Base-by-base conservation (phyloP, 2,329 filamentous ascomycete genomes). In the Hortaea werneckii region DNA sequence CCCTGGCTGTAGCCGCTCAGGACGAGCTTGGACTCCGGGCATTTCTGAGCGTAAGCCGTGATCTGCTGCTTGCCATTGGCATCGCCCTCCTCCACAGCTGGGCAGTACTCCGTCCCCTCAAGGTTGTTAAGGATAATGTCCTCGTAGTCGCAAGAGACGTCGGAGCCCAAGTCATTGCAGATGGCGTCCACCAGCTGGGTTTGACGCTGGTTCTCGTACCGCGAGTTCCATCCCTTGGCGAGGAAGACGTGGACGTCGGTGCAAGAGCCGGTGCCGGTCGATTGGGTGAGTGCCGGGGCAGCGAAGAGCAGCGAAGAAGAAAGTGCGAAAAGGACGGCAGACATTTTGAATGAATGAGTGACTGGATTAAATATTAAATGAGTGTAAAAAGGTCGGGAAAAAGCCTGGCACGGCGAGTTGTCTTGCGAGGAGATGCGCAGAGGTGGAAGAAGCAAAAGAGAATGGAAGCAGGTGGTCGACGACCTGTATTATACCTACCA, bases 1-100 rank as follows among this genome's bases (percentile, higher is more conserved):
- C 68, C 69, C 48, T 71, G 65, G 1, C 64, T 67, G 50, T 68
- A 71, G 0, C 69, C 68, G 48, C 63, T 66, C 29, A 71, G 43
- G 5, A 71, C 66, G 9, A 72, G 60, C 48, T 64, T 67, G 20
- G 66, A 49, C 34, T 67, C 50, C 11, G 69, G 68, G 46, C 68
- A 72, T 11, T 57, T 56, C 51, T 63, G 54, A 52, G 45, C 30
- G 62, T 71, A 71, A 0, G 59, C 62, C 5, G 58, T 60, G 49
- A 72, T 67, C 53, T 71, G 65, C 10, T 47, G 42, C 28, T 62
- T 49, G 4, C 67, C 66, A 41, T 65, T 65, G 35, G 49, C 51
- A 6, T 58, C 57, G 2, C 68, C 68, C 34, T 65, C 61, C 5
- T 58, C 58, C 6, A 71, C 62, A 2, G 66, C 61, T 26, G 57